Conservation (phyloP, 257 asterid species). For the Solanum ahanhuiri region DNA sequence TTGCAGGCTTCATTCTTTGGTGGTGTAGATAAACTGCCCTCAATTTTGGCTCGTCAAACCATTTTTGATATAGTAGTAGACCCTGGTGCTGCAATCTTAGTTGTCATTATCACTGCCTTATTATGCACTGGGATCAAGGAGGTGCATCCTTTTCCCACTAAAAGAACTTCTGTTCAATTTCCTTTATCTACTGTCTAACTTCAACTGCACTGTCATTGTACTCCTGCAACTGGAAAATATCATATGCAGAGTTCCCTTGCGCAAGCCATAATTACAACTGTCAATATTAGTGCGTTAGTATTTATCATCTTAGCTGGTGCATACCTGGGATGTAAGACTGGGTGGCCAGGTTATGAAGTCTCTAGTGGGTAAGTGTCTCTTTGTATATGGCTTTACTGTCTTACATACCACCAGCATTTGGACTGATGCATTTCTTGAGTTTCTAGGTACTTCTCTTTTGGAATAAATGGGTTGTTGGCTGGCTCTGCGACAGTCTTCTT, state of each 20-base stretch:
- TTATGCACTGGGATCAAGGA: constrained; percentile 32
- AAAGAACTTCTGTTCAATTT: not conserved
- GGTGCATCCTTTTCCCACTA: constrained; percentile 3
- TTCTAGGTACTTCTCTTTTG: constrained; percentile 25
- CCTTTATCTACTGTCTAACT: not conserved
- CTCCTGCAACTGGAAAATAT: not conserved
- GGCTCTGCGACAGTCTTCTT: constrained; percentile 33
- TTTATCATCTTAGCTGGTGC: constrained; percentile 20
- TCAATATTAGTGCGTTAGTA: constrained; percentile 20
- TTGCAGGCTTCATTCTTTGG: constrained; percentile 27
- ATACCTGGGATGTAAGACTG: constrained; percentile 26
- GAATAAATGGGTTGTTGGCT: constrained; percentile 25
- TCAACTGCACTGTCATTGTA: not conserved
- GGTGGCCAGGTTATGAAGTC: constrained; percentile 27
- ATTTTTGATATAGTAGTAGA: constrained; percentile 20
- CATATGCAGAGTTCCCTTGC: constrained; percentile 24
- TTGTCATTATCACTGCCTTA: constrained; percentile 18
- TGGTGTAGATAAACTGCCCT: constrained; percentile 25
- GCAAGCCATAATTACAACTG: constrained; percentile 23
- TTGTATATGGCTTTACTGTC: not conserved
- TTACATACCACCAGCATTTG: not conserved
- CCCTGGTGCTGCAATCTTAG: constrained; percentile 34
- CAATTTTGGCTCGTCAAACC: constrained; percentile 18
- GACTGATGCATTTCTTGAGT: constrained; percentile 2
- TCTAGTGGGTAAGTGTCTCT: constrained; percentile 8